Evolutionary conservation across 1,284 basidiomycete species (phyloP).

Genomic region (Apiotrichum sp.): DNA sequence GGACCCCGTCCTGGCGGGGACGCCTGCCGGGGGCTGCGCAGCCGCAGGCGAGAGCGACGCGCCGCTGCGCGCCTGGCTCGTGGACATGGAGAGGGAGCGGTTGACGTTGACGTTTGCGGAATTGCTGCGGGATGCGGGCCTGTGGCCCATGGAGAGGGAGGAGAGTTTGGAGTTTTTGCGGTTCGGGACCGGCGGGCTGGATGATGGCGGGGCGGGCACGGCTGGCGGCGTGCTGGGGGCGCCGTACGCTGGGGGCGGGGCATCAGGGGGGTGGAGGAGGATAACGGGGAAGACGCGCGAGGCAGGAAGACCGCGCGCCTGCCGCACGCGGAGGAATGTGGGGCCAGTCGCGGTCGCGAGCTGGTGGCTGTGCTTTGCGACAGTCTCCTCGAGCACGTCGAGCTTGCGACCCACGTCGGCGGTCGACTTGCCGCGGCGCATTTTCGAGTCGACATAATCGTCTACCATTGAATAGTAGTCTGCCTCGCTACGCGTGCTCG

Average conservation of each 20-base stretch:
- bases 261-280: background rate
- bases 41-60: background rate
- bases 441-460: conserved; percentile 2
- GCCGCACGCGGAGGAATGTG: background rate
- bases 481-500: too few species aligned
- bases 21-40: too few species aligned
- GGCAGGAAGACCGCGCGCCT: background rate
- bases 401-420: background rate
- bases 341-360: background rate
- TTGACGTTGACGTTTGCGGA: too few species aligned
- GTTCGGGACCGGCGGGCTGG: too few species aligned
- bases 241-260: background rate
- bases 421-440: background rate
- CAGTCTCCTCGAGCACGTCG: conserved; percentile 1
- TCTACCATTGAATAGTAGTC: too few species aligned
- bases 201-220: too few species aligned
- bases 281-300: background rate
- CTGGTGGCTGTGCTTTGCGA: background rate
- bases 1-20: too few species aligned
- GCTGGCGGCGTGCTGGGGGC: background rate
- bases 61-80: background rate
- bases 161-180: background rate
- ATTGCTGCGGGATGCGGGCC: too few species aligned
- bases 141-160: too few species aligned
- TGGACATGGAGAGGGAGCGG: too few species aligned